Percentiles rank a stretch among this genome's conserved stretches.
Evolutionary conservation across 179 eudicot genomes (phyloP).

Genomic region (Sideroxylon spinosum): DNA sequence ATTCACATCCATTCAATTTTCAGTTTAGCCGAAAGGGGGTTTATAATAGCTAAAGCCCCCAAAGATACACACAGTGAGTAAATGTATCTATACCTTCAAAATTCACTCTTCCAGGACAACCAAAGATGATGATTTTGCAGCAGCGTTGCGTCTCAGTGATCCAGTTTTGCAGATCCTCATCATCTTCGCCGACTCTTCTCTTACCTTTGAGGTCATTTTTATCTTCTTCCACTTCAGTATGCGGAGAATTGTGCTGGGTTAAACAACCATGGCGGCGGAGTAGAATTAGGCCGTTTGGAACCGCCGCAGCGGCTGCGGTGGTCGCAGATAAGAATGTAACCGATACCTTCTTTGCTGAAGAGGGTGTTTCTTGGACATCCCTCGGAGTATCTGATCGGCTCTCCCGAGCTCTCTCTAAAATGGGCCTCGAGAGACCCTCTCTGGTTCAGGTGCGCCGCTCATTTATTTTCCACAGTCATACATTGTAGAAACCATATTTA

Average conservation of each 20-base stretch:
- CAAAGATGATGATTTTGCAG: slow-evolving; percentile 23
- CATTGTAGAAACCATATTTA: no score
- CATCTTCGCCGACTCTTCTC: slow-evolving; percentile 14
- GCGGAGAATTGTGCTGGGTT: background rate
- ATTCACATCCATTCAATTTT: background rate
- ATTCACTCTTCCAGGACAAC: background rate
- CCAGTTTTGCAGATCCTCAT: slow-evolving; percentile 19
- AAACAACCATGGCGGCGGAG: slow-evolving; percentile 13
- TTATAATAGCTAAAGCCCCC: background rate
- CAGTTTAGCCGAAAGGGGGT: background rate
- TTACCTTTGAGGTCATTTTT: slow-evolving; percentile 1
- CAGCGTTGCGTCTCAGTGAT: slow-evolving; percentile 31
- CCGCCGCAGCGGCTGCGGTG: slow-evolving; percentile 27
- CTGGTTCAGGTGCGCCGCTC: slow-evolving; percentile 57
- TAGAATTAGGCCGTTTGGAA: slow-evolving; percentile 34
- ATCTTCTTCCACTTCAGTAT: background rate
- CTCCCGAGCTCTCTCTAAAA: slow-evolving; percentile 47
- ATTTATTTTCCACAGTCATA: background rate
- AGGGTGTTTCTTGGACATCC: slow-evolving; percentile 64
- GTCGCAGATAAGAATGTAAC: slow-evolving; percentile 8
- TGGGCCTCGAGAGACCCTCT: slow-evolving; percentile 67
- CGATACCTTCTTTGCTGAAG: slow-evolving; percentile 70
- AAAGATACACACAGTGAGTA: background rate
- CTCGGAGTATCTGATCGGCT: slow-evolving; percentile 65
- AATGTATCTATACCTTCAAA: no score